Evolutionary conservation across 768 basidiomycete species (phyloP), one percentile per base, ranked within the genome.

Genomic region (Agaricus blazei): DNA sequence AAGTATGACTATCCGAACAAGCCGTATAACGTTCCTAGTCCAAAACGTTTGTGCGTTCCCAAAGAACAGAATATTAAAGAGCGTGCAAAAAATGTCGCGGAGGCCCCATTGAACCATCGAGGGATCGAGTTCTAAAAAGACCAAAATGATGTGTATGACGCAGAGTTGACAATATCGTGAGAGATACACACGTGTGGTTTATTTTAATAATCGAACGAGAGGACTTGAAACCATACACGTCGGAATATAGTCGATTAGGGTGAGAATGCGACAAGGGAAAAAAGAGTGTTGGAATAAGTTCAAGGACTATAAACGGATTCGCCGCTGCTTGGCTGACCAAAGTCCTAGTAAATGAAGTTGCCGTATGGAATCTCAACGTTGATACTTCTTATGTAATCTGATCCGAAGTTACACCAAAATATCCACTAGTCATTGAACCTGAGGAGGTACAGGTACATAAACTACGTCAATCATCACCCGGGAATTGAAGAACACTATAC

Each of bases 1-100:
- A 58, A 88, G 71, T 6, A 77, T 76, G 47, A 79, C 59, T 52
- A 83, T 63, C 61, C 83, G 75, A 23, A 80, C 63, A 50, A 78
- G 51, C 80, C 81, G 85, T 45, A 78, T 63, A 31, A 80, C 61
- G 44, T 80, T 65, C 14, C 77, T 64, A 68, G 74, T 76, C 62
- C 73, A 75, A 24, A 64, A 54, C 44, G 63, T 57, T 57, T 64
- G 58, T 31, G 70, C 63, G 34, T 66, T 64, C 23, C 67, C 67
- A n/a, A 72, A 60, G 38, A 74, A 54, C 44, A 75, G 54, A 40
- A 65, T 50, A 59, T 64, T 60, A 60, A 48, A 40, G 54, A 56
- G 48, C 2, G 54, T 40, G 31, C 27, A 38, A 41, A 56, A 24
- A 23, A 50, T n/a, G 29, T 34, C 28, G 41, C 42, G 42, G 44